Evolutionary conservation across 1,284 basidiomycete genomes (phyloP).

Genomic region (Ganoderma boninense): DNA sequence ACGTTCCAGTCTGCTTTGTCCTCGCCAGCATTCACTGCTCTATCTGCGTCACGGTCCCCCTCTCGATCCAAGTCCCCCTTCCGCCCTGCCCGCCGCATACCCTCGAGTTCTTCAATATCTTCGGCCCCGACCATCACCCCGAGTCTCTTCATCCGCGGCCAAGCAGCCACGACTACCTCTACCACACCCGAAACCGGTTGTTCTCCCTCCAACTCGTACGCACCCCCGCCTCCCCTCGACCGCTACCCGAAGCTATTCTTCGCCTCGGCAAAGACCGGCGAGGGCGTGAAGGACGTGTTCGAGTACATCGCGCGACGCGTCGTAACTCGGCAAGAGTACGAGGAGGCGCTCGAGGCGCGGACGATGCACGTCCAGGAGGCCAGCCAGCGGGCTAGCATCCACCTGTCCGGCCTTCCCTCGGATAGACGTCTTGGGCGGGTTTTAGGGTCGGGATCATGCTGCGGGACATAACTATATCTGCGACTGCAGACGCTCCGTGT

Average conservation of each 20-base stretch:
- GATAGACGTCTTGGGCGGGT: background rate
- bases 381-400: background rate
- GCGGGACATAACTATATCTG: background rate
- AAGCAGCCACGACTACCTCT: slow-evolving; percentile 30
- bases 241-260: slow-evolving; percentile 71
- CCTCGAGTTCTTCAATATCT: slow-evolving; percentile 55
- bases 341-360: slow-evolving; percentile 51
- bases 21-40: slow-evolving; percentile 56
- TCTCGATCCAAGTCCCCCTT: slow-evolving; percentile 34
- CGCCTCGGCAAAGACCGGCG: slow-evolving; percentile 78
- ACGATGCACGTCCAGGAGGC: slow-evolving; percentile 33
- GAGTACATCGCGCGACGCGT: slow-evolving; percentile 72
- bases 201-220: slow-evolving; percentile 32
- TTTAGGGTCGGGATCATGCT: background rate
- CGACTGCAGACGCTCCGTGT: background rate
- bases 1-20: slow-evolving; percentile 60
- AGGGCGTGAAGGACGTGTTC: slow-evolving; percentile 73
- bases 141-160: slow-evolving; percentile 58
- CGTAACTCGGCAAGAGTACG: slow-evolving; percentile 66
- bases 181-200: slow-evolving; percentile 38
- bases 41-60: slow-evolving; percentile 37
- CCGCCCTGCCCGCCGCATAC: slow-evolving; percentile 46
- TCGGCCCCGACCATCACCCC: slow-evolving; percentile 70
- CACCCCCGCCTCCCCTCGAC: slow-evolving; percentile 43
- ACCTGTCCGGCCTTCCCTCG: background rate